Base-by-base conservation (phyloP, 2,329 filamentous ascomycete species). In the Atkinsonella texensis region DNA sequence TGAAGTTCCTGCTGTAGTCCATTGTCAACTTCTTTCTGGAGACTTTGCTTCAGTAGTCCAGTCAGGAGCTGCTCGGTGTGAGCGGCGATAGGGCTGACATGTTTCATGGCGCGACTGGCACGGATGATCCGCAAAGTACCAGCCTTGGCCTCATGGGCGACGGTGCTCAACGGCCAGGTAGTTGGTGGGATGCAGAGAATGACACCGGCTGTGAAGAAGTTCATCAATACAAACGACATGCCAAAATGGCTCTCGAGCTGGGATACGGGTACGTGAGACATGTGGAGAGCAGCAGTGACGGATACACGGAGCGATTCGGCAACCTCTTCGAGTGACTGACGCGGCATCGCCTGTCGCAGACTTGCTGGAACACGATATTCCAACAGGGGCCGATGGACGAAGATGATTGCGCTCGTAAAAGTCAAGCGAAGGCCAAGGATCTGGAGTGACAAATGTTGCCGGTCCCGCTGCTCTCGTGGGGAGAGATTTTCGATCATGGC, bases 101-200 rank as follows among this genome's bases (percentile, higher is more conserved):
- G 20, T 33, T 46, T 51, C 12, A 62, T 54, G 1, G 55, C 53
- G 20, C 56, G 51, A 39, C 58, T 58, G 1, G 60, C 57, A 17
- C 55, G 56, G 12, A 64, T 65, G 33, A 65, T 65, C 13, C 59
- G 54, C 40, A 65, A 52, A 6, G 62, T 58, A 4, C 62, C 62
- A 1, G 60, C 56, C 48, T 65, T 65, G 10, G 63, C 57, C n/a
- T 64, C 60, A 23, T 59, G 55, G 1, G 63, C 59, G 35, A 56
- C 54, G 33, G 53, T 45, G 35, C 61, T 64, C 46, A 60, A 59
- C 9, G 63, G 62, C 23, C 59, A 58, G 18, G 54, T 60, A 2
- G 59, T 62, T 13, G 63, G 62, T 13, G 59, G 53, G 38, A 65
- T 60, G 54, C 62, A 65, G 8, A 65, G 56, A 31, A 65, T 58